Conservation (phyloP, 2,329 filamentous ascomycete genomes). For the Aphanoascus verrucosus region DNA sequence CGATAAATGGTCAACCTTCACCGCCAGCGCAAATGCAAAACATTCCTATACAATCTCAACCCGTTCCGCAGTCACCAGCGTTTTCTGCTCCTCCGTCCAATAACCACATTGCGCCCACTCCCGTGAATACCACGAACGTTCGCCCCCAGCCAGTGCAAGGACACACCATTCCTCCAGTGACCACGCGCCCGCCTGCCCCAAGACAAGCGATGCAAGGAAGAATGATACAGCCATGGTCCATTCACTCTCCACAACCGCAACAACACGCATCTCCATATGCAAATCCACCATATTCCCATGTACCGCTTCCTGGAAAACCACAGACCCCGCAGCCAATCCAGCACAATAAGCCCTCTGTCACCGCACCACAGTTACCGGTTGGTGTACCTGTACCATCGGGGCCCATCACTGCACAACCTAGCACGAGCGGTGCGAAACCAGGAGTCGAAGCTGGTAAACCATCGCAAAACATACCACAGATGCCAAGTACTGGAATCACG, state of each 20-base stretch:
- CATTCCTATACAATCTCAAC: constrained; percentile 1
- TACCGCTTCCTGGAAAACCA: background rate
- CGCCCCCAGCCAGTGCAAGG: background rate
- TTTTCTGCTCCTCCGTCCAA: background rate
- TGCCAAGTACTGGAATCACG: background rate
- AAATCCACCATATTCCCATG: background rate
- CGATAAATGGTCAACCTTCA: background rate
- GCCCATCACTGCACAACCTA: constrained; percentile 8
- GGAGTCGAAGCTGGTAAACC: background rate
- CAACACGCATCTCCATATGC: constrained; percentile 4
- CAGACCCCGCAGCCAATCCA: background rate
- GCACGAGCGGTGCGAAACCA: background rate
- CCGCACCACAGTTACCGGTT: background rate
- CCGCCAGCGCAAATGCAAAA: background rate
- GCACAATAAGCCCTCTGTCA: background rate
- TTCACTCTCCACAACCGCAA: constrained; percentile 14
- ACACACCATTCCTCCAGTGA: background rate
- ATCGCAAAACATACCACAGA: background rate
- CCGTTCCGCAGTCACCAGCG: background rate
- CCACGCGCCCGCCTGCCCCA: background rate
- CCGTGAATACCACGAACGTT: background rate
- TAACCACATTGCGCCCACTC: background rate
- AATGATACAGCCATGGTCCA: constrained; percentile 10
- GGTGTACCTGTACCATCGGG: background rate
- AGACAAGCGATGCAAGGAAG: constrained; percentile 6